A percentile compares a stretch with the other conserved stretches of the same genome.
phyloP scores from a whole-genome alignment of 306 rosid species.

The Sicyos baderoa region DNA sequence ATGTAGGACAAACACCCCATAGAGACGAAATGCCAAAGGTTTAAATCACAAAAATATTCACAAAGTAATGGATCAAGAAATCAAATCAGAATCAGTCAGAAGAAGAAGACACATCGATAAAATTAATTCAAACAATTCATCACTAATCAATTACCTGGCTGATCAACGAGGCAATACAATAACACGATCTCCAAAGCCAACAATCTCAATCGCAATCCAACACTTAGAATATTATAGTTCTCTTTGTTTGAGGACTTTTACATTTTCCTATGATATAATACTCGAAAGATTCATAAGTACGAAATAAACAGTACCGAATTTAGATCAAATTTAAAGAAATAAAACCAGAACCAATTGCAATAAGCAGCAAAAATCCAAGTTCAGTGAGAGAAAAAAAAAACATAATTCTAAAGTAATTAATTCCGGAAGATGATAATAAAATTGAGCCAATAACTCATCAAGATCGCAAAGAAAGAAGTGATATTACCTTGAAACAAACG shows the following conservation, averaged over 20 bases:
- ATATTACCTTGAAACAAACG: background rate
- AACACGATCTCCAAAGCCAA: too few species aligned
- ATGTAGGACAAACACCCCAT: too few species aligned
- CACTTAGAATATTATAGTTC: too few species aligned
- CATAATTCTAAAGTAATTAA: background rate
- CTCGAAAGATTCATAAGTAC: background rate
- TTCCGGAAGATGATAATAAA: background rate
- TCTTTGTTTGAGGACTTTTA: background rate
- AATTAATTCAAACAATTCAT: too few species aligned
- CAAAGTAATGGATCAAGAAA: too few species aligned
- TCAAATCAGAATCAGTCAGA: too few species aligned
- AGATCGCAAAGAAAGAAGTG: background rate
- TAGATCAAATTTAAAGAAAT: background rate
- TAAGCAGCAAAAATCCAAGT: background rate
- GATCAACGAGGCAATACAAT: too few species aligned
- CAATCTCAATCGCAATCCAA: background rate
- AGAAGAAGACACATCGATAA: too few species aligned
- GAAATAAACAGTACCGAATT: background rate
- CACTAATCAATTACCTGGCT: too few species aligned
- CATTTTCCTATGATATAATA: background rate
- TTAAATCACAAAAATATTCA: too few species aligned
- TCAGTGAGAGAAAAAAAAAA: background rate
- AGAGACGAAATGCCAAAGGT: too few species aligned
- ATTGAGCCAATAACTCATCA: background rate
- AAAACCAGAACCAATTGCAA: background rate